A percentile compares a stretch with the other conserved stretches of the same genome.
Evolutionary conservation across 2,329 filamentous ascomycete genomes (phyloP).

Genomic region (Fusarium graminum): DNA sequence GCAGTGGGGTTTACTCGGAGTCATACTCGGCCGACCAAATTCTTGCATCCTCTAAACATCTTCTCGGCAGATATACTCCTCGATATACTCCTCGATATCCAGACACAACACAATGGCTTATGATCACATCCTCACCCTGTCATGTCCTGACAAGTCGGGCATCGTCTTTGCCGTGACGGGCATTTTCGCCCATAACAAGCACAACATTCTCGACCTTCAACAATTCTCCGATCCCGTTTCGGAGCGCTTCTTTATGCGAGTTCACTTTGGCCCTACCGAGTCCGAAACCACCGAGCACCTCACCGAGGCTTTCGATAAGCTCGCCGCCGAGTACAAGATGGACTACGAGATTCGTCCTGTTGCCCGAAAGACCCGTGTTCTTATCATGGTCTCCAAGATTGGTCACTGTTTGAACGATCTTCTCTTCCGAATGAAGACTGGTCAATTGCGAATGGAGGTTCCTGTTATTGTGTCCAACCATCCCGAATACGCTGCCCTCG

Average conservation of each 20-base stretch:
- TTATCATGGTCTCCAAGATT: conserved; percentile 93
- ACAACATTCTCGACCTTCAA: conserved; percentile 87
- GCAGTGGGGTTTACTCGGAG: conserved; percentile 47
- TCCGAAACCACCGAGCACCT: conserved; percentile 64
- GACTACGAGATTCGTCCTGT: conserved; percentile 78
- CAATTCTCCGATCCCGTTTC: conserved; percentile 84
- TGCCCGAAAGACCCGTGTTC: conserved; percentile 77
- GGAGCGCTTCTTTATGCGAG: conserved; percentile 87
- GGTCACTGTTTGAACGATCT: conserved; percentile 88
- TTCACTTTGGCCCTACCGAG: conserved; percentile 78
- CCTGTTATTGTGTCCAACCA: conserved; percentile 88
- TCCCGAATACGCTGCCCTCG: conserved; percentile 76
- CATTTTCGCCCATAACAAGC: conserved; percentile 76
- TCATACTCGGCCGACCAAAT: conserved; percentile 36
- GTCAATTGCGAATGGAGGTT: conserved; percentile 80
- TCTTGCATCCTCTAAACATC: conserved; percentile 13
- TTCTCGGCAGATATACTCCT: background rate
- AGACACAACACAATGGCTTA: conserved; percentile 56
- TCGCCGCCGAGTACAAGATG: conserved; percentile 75
- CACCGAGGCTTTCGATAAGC: conserved; percentile 66
- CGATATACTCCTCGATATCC: conserved; percentile 7
- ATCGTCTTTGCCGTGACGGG: conserved; percentile 88
- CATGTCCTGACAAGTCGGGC: conserved; percentile 85
- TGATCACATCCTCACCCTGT: conserved; percentile 82
- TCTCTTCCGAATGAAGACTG: conserved; percentile 81